Percentiles rank a stretch among this genome's conserved stretches.
Evolutionary conservation across 1,284 basidiomycete genomes (phyloP).

Genomic region (Mixia osmundae): DNA sequence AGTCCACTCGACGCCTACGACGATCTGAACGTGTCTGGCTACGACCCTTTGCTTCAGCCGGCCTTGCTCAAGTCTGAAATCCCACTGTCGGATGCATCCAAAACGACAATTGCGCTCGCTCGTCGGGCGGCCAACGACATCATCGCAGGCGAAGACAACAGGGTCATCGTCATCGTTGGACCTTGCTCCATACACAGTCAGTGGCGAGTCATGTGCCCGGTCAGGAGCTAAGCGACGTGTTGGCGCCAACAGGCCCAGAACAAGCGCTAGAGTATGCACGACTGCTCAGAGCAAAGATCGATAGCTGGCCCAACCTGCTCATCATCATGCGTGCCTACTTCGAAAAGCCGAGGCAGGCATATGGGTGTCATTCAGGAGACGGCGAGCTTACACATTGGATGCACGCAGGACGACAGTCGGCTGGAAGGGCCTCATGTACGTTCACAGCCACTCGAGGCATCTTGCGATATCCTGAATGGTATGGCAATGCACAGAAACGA

Average conservation of each 20-base stretch:
- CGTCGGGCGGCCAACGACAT: conserved; percentile 53
- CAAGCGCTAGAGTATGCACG: conserved; percentile 78
- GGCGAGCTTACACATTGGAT: conserved; percentile 20
- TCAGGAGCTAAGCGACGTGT: not conserved
- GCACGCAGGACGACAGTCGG: conserved; percentile 57
- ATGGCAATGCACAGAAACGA: conserved; percentile 10
- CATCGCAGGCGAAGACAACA: conserved; percentile 57
- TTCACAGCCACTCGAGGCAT: not conserved
- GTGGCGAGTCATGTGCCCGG: not conserved
- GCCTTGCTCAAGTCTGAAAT: conserved; percentile 68
- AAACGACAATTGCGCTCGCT: conserved; percentile 47
- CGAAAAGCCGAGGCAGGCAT: conserved; percentile 18
- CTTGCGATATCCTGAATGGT: not conserved
- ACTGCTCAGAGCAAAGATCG: conserved; percentile 36
- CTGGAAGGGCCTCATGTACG: conserved; percentile 10
- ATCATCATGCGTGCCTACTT: conserved; percentile 96
- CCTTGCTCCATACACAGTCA: conserved; percentile 73
- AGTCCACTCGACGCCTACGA: too few species aligned
- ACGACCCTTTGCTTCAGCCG: conserved; percentile 79
- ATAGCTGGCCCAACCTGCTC: conserved; percentile 50
- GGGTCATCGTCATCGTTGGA: conserved; percentile 71
- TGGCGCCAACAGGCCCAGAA: conserved; percentile 30
- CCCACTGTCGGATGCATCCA: conserved; percentile 29
- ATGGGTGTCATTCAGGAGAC: conserved; percentile 1
- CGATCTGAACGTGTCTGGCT: too few species aligned